Evolutionary conservation across 441 rosid species (phyloP), one percentile per base, ranked within the genome.

Genomic region (Gossypium schwendimanii): DNA sequence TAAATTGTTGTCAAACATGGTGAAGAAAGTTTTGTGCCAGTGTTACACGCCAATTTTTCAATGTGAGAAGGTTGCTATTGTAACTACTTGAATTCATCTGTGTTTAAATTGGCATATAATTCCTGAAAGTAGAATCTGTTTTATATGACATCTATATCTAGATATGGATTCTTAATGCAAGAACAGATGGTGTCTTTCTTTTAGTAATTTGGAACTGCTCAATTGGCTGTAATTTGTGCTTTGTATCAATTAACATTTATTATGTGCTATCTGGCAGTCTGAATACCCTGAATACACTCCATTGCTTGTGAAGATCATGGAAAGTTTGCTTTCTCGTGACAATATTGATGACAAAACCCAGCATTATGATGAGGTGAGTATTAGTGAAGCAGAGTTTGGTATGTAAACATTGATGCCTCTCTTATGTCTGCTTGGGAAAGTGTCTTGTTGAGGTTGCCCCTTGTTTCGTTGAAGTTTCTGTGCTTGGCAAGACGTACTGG

Each of bases 241-340:
- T 36, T 21, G 33, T 62, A 31, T 76, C 65, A 74, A 61, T 63
- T 80, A 60, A 77, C 36, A 60, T 50, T 24, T 45, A 41, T 65
- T 62, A 31, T 75, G 45, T 80, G 50, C 79, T 65, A 63, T 41
- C 75, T 86, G 81, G 82, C 88, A 93, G 99, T 82, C 86, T 60
- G 98, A 93, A 75, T 93, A 93, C 78, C 96, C 91, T 72, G 78
- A 84, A 24, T 76, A 84, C 75, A 93, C 96, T 66, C 91, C 93
- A 33, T 78, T 96, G 81, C 91, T 93, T 77, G 89, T 85, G 39
- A 95, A 93, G 89, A 88, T 93, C 78, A 82, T 93, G 87, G 96
- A 96, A 79, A 87, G 92, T 75, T 77, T 90, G 78, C 84, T 89
- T 67, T 86, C 99, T 65, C 82, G 69, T 75, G 80, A 85, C 76